Conservation (phyloP, 805 yeast species). For the Lipomyces mesembrius region DNA sequence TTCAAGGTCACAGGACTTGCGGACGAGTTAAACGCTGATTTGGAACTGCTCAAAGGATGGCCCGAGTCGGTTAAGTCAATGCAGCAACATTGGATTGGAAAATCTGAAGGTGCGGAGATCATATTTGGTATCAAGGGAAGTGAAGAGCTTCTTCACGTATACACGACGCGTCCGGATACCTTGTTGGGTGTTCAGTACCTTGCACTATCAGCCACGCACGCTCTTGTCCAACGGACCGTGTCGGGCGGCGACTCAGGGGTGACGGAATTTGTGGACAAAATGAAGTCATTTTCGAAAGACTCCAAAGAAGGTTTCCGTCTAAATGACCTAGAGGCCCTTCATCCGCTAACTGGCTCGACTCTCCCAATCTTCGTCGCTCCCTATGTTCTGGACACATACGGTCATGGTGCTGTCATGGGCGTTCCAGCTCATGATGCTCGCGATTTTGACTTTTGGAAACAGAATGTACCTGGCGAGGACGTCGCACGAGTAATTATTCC, state of each 20-base stretch:
- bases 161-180: conserved; percentile 92
- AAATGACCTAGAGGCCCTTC: conserved; percentile 48
- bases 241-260: conserved; percentile 52
- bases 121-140: conserved; percentile 47
- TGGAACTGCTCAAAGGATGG: conserved; percentile 70
- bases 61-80: conserved; percentile 84
- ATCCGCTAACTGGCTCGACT: conserved; percentile 59
- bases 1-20: conserved; percentile 87
- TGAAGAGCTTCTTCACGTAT: conserved; percentile 54
- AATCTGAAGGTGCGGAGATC: conserved; percentile 78
- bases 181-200: conserved; percentile 79
- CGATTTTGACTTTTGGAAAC: conserved; percentile 79
- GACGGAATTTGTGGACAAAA: conserved; percentile 51
- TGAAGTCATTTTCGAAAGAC: conserved; percentile 47
- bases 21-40: conserved; percentile 64
- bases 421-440: conserved; percentile 92
- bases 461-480: conserved; percentile 56
- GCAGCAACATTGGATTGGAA: conserved; percentile 96
- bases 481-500: conserved; percentile 56
- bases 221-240: conserved; percentile 52
- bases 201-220: conserved; percentile 77
- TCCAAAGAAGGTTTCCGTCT: conserved; percentile 67
- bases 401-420: conserved; percentile 97
- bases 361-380: conserved; percentile 90
- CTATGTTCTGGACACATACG: conserved; percentile 81